Evolutionary conservation across 192 early-diverging fungal genomes (phyloP).

Genomic region (Umbelopsis sp.): DNA sequence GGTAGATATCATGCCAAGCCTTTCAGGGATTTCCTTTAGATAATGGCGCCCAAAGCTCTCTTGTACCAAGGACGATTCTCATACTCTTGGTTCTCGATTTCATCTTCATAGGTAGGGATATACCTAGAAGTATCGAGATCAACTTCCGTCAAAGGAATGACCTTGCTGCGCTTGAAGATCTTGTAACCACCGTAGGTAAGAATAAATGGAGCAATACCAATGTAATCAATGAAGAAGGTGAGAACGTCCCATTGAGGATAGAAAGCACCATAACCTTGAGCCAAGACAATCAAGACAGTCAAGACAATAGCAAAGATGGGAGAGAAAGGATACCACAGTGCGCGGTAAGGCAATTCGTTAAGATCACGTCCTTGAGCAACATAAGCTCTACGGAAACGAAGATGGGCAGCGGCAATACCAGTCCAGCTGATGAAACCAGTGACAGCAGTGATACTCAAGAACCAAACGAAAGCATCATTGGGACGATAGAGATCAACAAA

Average conservation of each 20-base stretch:
- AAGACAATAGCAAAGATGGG: conserved; percentile 66
- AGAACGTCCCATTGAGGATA: conserved; percentile 53
- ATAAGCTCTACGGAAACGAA: conserved; percentile 81
- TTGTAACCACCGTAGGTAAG: conserved; percentile 66
- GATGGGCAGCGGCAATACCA: conserved; percentile 75
- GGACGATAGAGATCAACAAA: conserved; percentile 52
- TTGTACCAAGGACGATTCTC: conserved; percentile 16
- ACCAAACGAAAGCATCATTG: conserved; percentile 56
- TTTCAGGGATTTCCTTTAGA: background rate
- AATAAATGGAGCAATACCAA: conserved; percentile 61
- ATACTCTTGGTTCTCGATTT: conserved; percentile 22
- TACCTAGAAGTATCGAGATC: conserved; percentile 62
- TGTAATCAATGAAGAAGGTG: conserved; percentile 62
- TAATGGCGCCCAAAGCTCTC: background rate
- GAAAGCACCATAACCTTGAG: conserved; percentile 62
- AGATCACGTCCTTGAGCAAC: conserved; percentile 65
- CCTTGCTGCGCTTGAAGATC: conserved; percentile 54
- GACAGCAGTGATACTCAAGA: conserved; percentile 67
- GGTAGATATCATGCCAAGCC: background rate
- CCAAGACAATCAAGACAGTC: conserved; percentile 59
- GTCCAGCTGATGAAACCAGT: conserved; percentile 81
- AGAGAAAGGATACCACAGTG: conserved; percentile 67
- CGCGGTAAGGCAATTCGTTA: conserved; percentile 65
- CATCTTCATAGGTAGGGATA: conserved; percentile 29
- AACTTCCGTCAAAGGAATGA: conserved; percentile 59